Evolutionary conservation across 2,329 filamentous ascomycete genomes (phyloP), one percentile per base, ranked within the genome.

Genomic region (Xylogone sp.): DNA sequence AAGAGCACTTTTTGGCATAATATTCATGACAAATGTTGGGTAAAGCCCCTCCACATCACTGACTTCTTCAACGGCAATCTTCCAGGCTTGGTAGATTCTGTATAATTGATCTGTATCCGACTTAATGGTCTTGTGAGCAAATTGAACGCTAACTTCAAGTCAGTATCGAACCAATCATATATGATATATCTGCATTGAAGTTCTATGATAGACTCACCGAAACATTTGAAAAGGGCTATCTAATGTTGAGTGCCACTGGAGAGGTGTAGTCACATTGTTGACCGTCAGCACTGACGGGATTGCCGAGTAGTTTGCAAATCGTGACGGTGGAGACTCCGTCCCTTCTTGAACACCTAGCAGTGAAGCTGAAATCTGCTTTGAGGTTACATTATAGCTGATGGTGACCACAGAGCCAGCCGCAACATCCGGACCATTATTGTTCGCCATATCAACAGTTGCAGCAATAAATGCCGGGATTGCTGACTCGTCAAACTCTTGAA

Each of bases 291-390:
- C 19, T 21, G 44, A 21, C 20, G 56, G 45, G 16, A 59, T 54
- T 3, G 51, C 45, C 3, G 55, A 47, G 44, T 57, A 59, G 29
- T 56, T 57, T 4, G 45, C 45, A 46, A 57, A 59, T 18, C 27
- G 29, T 21, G 52, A 52, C 19, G 56, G 53, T 13, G 49, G 46
- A 19, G 29, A 13, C 44, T 50, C 52, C 6, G 39, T 48, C 29
- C 55, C 51, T n/a, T 44, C 51, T 42, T 59, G 53, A 2, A 56
- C 55, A 20, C 56, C 56, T 3, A 57, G 19, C 2, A 59, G 12
- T 46, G 51, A 21, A 21, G 51, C 13, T 7, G 34, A 31, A 31
- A 8, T 8, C 13, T 13, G 13, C 34, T 42, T 42, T 2, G 46
- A 47, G 1, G 54, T 55, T n/a, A n/a, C n/a, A 48, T 53, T 57